A percentile compares a stretch with the other conserved stretches of the same genome.
Evolutionary conservation across 164 flowering plant species (phyloP).

Genomic region (Chloranthus sessilifolius): DNA sequence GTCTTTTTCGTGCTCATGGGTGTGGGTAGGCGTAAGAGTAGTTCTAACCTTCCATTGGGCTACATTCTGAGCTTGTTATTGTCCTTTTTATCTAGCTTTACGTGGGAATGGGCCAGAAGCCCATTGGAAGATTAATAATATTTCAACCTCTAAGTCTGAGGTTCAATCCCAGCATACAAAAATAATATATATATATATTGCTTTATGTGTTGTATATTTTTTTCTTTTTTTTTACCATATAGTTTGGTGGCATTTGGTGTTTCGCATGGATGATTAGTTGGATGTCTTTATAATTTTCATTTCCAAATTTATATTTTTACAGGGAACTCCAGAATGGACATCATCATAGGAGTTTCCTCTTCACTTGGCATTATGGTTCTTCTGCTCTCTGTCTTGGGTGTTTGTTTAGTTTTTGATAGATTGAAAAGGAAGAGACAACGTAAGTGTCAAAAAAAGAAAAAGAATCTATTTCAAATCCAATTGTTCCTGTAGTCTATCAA

Average conservation of each 20-base stretch:
- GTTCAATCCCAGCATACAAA: no score
- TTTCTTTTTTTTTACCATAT: not conserved
- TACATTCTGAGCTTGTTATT: no score
- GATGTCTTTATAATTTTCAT: not conserved
- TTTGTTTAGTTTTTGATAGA: conserved; percentile 36
- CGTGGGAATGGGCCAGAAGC: no score
- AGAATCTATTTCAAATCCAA: not conserved
- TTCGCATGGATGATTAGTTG: not conserved
- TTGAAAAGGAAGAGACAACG: conserved; percentile 33
- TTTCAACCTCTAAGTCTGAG: no score
- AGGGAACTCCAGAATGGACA: conserved; percentile 18
- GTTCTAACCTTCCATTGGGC: no score
- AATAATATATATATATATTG: no score
- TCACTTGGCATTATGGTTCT: conserved; percentile 25
- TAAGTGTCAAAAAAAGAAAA: conserved; percentile 17
- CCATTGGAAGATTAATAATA: no score
- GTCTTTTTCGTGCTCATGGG: no score
- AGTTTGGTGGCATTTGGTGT: not conserved
- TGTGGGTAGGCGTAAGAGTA: no score
- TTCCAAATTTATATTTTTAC: conserved; percentile 7
- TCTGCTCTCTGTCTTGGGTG: conserved; percentile 33
- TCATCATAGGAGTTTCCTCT: conserved; percentile 21
- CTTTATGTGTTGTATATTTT: not conserved
- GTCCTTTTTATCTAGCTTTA: no score
- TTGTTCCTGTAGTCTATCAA: no score